Evolutionary conservation across 2,329 filamentous ascomycete genomes (phyloP), one percentile per base, ranked within the genome.

Genomic region (Aspergillus quadricinctus): DNA sequence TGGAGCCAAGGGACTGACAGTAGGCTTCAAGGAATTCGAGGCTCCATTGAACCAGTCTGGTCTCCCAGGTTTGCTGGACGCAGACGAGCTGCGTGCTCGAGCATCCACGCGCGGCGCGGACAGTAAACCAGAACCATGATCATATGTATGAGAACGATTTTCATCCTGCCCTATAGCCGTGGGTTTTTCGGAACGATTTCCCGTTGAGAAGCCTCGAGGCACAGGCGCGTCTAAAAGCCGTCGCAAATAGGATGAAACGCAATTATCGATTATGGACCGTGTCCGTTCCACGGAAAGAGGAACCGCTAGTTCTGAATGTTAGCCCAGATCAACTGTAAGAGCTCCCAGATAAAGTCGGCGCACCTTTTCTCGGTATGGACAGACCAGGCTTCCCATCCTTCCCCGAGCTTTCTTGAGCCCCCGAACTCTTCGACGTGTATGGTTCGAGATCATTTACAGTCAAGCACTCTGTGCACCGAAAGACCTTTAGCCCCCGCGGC

Each of bases 401-500:
- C 23, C 57, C 64, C 52, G 62, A 31, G 60, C 54, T 48, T 19
- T 54, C 62, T 50, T 63, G 56, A 45, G 50, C 56, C 40, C 46
- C 52, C 37, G 57, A 28, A 48, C 66, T 62, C 48, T 60, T 61
- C 27, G 60, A 53, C 21, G 57, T 61, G 31, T 67, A 67, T 45
- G 81, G 80, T 57, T 82, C 79, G 52, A 96, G 73, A 69, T 96
- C 91, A 69, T 95, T 96, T 69, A 96, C 86, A 19, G 89, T 94
- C 66, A 89, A 77, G 72, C 92, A 96, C 54, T 90, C 88, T 45
- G 89, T 88, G 72, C 92, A 96, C 64, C 90, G 83, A 72, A 94
- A 96, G 40, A 88, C 83, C 37, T 83, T 83, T 59, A 92, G 75
- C 53, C 87, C 83, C 59, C 81, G 83, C 1, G 90, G 90, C 87